Base-by-base conservation (phyloP, 371 early-diverging fungal species). In the Rhizopus sp. region DNA sequence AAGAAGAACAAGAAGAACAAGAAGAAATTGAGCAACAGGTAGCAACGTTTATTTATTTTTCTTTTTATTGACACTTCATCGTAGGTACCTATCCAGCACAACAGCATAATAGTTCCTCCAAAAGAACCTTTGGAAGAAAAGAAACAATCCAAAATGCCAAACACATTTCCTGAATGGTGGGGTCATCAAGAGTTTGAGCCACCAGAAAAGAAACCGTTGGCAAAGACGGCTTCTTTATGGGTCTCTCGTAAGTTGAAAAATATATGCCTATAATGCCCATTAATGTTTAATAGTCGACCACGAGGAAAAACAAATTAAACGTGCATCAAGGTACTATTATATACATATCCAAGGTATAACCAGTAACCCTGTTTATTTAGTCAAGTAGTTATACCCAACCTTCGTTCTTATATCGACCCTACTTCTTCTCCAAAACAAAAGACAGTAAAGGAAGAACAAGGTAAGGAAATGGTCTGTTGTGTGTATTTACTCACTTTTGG, bases 101-200 rank as follows among this genome's bases (percentile, higher is more conserved):
- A 23, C 23, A 23, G 23, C 23, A 23, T 23, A 23, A 23, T 23
- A 23, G 23, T 23, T 23, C 23, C 23, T 23, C 23, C 23, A 23
- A 23, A 23, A 23, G 23, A 23, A 23, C 23, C 23, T 23, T 23
- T 2, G 23, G 23, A 23, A 23, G 23, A 23, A 52, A 44, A 55
- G 10, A 51, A 66, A 42, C 44, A 53, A 12, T 41, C 55, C 8
- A 66, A 34, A 6, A 58, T 71, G 39, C 70, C 71, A 0, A 66
- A 59, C n/a, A 74, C 78, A 7, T 72, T 74, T 49, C 75, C 78
- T 13, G 67, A 72, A 42, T 75, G 73, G 75, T 72, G 78, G 73
- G 71, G 73, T 33, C 70, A 70, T 41, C 62, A 59, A 17, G 75
- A 66, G 33, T 51, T 42, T 17, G 60, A 65, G 46, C 42, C 57